Base-by-base conservation (phyloP, 495 filamentous ascomycete species). In the Annulohypoxylon stygium region DNA sequence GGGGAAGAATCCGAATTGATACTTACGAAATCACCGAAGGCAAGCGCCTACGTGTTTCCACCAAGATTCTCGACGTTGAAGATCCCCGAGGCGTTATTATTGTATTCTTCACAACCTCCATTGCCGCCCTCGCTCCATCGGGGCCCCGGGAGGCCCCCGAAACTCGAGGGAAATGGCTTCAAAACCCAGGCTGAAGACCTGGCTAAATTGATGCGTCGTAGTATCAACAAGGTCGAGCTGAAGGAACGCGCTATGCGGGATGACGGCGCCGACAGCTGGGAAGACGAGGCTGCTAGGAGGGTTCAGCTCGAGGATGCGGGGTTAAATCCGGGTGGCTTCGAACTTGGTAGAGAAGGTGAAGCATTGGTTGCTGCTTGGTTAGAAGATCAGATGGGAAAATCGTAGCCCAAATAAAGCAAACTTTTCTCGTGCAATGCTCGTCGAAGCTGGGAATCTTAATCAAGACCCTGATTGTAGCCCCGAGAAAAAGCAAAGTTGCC, bases 11-110 rank as follows among this genome's bases (percentile, higher is more conserved):
- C 30, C 30, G 30, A 30, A 30, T 26, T 51, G 2, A 33, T 18
- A 36, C 47, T 18, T 37, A 48, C 54, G 2, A 73, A 61, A 7
- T 37, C 74, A 3, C 78, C 80, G 1, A 69, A 76, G 1, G 79
- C 76, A 30, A 69, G 55, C 1, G 69, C 70, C 45, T 76, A 85
- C 11, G 41, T 45, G 30, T 86, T 82, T 47, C 83, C 84, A 12
- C 79, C 83, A 2, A 67, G 71, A 1, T 25, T 61, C 1, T 81
- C 81, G 6, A 78, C 73, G 11, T 76, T 84, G 0, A 70, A 75
- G 36, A 78, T 85, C 2, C 84, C 84, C 12, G 68, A 76, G 39
- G 71, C 75, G 6, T 48, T 86, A 4, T 53, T 86, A 5, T 37
- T 85, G 8, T 61, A 84, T 61, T 78, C 81, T 12, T 59, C 63